Conservation (phyloP, 139 green algal species). For the Pleodorina starrii region DNA sequence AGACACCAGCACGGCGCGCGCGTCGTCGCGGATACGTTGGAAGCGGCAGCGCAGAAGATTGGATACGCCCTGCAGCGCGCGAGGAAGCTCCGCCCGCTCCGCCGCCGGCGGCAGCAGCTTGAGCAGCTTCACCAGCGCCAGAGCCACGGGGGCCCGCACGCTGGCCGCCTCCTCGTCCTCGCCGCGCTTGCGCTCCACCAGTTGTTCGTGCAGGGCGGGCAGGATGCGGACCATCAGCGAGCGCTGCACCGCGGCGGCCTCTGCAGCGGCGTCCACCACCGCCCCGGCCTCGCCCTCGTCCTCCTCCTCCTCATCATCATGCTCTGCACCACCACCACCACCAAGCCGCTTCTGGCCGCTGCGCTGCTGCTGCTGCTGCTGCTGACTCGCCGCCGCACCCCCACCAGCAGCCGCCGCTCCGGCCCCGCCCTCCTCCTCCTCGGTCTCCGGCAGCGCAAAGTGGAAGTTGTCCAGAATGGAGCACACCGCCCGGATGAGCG, state of each 20-base stretch:
- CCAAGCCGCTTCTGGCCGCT: no score
- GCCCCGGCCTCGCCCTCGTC: conserved; percentile 26
- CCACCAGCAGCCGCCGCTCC: background rate
- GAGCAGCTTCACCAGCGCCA: conserved; percentile 89
- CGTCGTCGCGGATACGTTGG: conserved; percentile 85
- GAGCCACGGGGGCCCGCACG: conserved; percentile 80
- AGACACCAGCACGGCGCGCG: conserved; percentile 80
- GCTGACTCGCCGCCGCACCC: background rate
- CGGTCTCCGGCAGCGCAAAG: conserved; percentile 67
- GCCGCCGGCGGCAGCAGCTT: conserved; percentile 79
- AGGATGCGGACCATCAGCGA: conserved; percentile 69
- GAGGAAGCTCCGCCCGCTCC: conserved; percentile 77
- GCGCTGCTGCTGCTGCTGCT: conserved; percentile 12
- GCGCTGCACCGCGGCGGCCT: conserved; percentile 47
- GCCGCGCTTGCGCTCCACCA: conserved; percentile 61
- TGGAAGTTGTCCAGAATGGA: conserved; percentile 88
- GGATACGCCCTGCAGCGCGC: conserved; percentile 76
- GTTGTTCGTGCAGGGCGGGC: conserved; percentile 70
- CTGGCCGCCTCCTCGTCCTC: conserved; percentile 25
- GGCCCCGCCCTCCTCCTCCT: background rate
- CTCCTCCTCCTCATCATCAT: conserved; percentile 45
- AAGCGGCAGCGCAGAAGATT: conserved; percentile 78
- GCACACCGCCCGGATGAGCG: conserved; percentile 78
- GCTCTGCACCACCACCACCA: conserved; percentile 28
- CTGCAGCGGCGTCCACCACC: conserved; percentile 30